Evolutionary conservation across 148 eudicot genomes (phyloP), one percentile per base, ranked within the genome.

Genomic region (Mesembryanthemum crystallinum): DNA sequence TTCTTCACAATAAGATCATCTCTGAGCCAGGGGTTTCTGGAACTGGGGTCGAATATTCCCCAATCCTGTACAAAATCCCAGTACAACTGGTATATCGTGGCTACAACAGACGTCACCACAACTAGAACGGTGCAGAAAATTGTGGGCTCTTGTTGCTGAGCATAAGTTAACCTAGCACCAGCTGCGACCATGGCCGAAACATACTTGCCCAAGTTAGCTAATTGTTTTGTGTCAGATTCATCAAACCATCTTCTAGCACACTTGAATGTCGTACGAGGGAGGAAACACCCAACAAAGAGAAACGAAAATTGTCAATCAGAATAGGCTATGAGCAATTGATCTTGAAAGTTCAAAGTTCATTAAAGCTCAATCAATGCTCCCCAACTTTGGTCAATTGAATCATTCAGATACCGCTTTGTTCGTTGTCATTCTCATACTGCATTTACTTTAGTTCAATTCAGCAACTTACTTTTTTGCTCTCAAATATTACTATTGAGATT

Each of bases 151-250:
- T 83, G 78, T 51, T 89, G 86, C 55, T 86, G 85, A 28, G 87
- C 86, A 64, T 87, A 92, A 10, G 92, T 88, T 72, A 95, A 59
- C 79, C 99, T 88, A 18, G 90, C 96, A 52, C 97, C 97, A 25
- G 99, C 99, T 32, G 99, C 99, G 21, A 95, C 89, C 99, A 95
- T 90, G 51, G 99, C 99, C 14, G 99, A 95, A 2, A 95, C 91
- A 11, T 95, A 95, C 84, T 95, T 95, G 63, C 99, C 97, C 77
- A 95, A 82, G 85, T 95, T 95, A 18, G 90, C 89, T 76, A 95
- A 74, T 66, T 95, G 94, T 62, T 78, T 81, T 20, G 78, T 52
- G 57, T 95, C 87, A 37, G 73, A 54, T 55, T 92, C 97, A 33
- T 92, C 93, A 45, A 86, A 87, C 96, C 97, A 95, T 80, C 96